Evolutionary conservation across 441 rosid genomes (phyloP).

Genomic region (Corymbia calophylla): DNA sequence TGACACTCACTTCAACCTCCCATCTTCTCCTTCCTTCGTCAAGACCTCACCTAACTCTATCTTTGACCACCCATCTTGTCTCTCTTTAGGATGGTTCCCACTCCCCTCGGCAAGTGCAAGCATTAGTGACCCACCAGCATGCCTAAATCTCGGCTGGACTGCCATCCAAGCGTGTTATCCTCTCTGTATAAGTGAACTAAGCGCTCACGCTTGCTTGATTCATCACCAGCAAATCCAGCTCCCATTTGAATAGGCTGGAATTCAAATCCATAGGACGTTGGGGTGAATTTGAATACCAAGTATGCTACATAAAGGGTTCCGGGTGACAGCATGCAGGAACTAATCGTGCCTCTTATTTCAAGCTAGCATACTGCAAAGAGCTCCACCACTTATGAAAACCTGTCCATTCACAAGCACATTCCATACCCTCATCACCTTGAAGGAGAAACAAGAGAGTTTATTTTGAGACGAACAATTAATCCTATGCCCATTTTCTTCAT

Average conservation of each 20-base stretch:
- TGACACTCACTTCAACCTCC: conserved; percentile 29
- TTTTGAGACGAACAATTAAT: background rate
- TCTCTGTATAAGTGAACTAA: conserved; percentile 10
- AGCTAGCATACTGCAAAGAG: conserved; percentile 48
- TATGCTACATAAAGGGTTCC: conserved; percentile 30
- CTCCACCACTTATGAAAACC: conserved; percentile 57
- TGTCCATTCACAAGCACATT: background rate
- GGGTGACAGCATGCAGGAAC: conserved; percentile 29
- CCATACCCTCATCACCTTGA: background rate
- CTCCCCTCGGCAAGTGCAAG: background rate
- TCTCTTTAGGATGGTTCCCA: conserved; percentile 3
- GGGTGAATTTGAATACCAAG: conserved; percentile 27
- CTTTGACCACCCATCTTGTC: conserved; percentile 40
- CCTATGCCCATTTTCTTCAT: background rate
- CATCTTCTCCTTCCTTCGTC: conserved; percentile 8
- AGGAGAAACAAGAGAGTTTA: background rate
- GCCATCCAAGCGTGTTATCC: background rate
- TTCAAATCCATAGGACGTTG: conserved; percentile 26
- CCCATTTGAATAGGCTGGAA: conserved; percentile 23
- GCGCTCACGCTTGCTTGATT: background rate
- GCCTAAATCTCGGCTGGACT: background rate
- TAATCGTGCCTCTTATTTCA: conserved; percentile 47
- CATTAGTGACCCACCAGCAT: background rate
- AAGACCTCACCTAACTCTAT: conserved; percentile 29
- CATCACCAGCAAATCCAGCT: conserved; percentile 34